Conservation (phyloP, 1,284 basidiomycete genomes). For the Malassezia nana region DNA sequence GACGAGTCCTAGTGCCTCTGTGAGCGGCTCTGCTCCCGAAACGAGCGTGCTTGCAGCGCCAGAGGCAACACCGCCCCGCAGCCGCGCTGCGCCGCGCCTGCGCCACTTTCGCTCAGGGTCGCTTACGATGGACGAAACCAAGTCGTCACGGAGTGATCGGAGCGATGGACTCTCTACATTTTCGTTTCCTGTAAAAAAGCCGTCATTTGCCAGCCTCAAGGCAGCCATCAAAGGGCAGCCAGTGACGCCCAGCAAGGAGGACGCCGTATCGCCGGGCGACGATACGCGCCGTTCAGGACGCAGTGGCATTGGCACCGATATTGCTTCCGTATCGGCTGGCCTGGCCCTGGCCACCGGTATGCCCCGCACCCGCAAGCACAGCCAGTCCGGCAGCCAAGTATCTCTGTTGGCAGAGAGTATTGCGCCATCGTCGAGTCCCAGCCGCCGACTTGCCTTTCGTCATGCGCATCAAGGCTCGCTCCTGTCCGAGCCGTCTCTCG, state of each 20-base stretch:
- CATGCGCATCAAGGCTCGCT: conserved; percentile 15
- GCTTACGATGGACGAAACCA: conserved; percentile 1
- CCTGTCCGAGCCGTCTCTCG: conserved; percentile 11
- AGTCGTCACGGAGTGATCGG: conserved; percentile 1
- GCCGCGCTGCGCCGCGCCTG: neutral
- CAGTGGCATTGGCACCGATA: neutral
- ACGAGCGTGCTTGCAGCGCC: neutral
- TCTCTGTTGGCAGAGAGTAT: neutral
- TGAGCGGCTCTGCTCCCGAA: conserved; percentile 17
- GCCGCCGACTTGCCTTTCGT: neutral
- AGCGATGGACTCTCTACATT: conserved; percentile 1
- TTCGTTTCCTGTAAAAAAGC: conserved; percentile 18
- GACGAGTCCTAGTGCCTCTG: conserved; percentile 29
- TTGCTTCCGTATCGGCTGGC: conserved; percentile 4
- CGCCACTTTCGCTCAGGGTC: conserved; percentile 5
- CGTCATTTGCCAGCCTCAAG: conserved; percentile 19
- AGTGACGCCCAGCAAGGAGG: neutral
- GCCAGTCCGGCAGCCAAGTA: conserved; percentile 7
- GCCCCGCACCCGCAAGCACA: neutral
- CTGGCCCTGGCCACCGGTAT: conserved; percentile 13
- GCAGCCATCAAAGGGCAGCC: conserved; percentile 20
- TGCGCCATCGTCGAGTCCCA: neutral
- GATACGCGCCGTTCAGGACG: neutral
- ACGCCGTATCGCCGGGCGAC: neutral
- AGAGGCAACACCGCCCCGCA: neutral